Evolutionary conservation across 2,329 filamentous ascomycete species (phyloP), one percentile per base, ranked within the genome.

Genomic region (Pseudocercospora fuligena): DNA sequence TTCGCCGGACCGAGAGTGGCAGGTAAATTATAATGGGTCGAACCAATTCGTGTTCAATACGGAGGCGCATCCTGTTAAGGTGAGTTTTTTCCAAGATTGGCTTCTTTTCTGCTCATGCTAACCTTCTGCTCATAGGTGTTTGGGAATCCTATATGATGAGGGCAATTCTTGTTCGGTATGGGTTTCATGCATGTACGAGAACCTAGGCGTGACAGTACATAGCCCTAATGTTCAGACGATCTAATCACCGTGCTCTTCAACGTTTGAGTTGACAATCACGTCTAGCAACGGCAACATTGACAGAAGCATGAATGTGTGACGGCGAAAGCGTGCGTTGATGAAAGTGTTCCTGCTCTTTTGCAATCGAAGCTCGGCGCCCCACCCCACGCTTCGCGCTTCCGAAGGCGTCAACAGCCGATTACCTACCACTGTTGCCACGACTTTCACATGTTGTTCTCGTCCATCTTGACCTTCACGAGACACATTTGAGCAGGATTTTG

Each of bases 31-130:
- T 54, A 80, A 82, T 33, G 79, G 80, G 5, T 73, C 71, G 19
- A 87, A 89, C 67, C 73, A 78, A 31, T 90, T 83, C 74, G 87
- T 90, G 9, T 89, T 85, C 72, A 90, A 89, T 72, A 90, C 88
- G 0, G 88, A 90, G 77, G 88, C 87, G 31, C 88, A 90, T 80
- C 88, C 88, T 5, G 78, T 88, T 23, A 84, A 79, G 75, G 81
- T 86, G 57, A 25, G 63, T 62, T 12, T 12, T 27, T 14, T n/a
- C 23, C 19, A 36, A 14, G 19, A 7, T 19, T 56, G 5, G 5
- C 6, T 21, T 14, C 11, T 5, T 31, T 29, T 47, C 3, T 2
- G 36, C 58, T 58, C 12, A 40, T 36, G 61, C 65, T 31, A 56
- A 58, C 31, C 0, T 40, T 9, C 19, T 21, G 23, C n/a, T 36